Conservation (phyloP, 352 stramenopile genomes). For the Phytophthora pseudosyringae region DNA sequence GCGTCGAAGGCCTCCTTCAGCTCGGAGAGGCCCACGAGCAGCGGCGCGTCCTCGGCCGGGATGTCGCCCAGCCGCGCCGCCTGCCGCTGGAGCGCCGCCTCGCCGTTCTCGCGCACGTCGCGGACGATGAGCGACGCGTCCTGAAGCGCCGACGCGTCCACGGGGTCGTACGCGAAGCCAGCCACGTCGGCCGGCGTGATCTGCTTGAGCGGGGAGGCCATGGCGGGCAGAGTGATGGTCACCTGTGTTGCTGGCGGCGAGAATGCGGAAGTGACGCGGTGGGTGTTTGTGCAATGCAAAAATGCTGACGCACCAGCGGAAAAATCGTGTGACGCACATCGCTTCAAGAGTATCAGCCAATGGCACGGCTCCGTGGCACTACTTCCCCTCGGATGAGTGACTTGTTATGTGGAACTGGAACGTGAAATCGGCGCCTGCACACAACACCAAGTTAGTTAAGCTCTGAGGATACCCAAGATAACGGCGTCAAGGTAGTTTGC, state of each 20-base stretch:
- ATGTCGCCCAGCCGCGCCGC: slow-evolving; percentile 76
- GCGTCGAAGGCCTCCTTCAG: slow-evolving; percentile 88
- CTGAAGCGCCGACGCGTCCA: slow-evolving; percentile 64
- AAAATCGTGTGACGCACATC: slow-evolving; percentile 26
- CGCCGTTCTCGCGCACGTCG: slow-evolving; percentile 62
- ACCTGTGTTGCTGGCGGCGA: slow-evolving; percentile 9
- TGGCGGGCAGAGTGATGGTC: slow-evolving; percentile 22
- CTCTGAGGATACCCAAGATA: too few relatives aligned
- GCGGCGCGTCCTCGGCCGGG: slow-evolving; percentile 36
- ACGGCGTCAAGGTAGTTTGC: too few relatives aligned
- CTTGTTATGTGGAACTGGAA: slow-evolving; percentile 14
- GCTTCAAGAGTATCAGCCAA: slow-evolving; percentile 14
- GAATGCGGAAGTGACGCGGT: not conserved
- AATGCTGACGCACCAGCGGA: slow-evolving; percentile 2
- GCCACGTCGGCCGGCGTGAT: slow-evolving; percentile 71
- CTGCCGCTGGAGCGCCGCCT: slow-evolving; percentile 58
- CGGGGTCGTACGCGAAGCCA: slow-evolving; percentile 82
- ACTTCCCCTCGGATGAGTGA: not conserved
- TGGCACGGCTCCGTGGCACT: not conserved
- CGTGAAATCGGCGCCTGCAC: slow-evolving; percentile 18
- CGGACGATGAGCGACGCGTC: slow-evolving; percentile 74
- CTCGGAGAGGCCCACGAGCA: slow-evolving; percentile 65
- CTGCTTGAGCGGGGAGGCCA: slow-evolving; percentile 65
- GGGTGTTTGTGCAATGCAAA: slow-evolving; percentile 14
- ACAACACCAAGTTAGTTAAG: too few relatives aligned